Percentiles rank a stretch among this genome's conserved stretches.
Conservation (phyloP, 2,329 filamentous ascomycete genomes). For the Didymella arachidicola region DNA sequence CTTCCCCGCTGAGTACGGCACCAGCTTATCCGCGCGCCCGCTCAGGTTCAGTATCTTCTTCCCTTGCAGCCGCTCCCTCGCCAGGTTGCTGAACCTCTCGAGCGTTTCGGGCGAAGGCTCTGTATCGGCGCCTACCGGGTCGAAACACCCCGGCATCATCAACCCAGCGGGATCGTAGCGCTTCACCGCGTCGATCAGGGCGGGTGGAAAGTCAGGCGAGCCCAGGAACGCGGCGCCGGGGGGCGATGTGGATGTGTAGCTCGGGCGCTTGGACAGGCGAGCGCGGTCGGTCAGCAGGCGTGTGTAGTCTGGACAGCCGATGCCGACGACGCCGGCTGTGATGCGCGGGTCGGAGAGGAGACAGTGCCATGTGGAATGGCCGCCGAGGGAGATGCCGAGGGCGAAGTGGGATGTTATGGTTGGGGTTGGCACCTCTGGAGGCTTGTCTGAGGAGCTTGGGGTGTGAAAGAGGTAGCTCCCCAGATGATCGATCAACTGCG, state of each 20-base stretch:
- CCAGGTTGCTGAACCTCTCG: slow-evolving; percentile 34
- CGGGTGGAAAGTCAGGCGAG: slow-evolving; percentile 76
- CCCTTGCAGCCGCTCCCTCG: slow-evolving; percentile 58
- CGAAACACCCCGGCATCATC: slow-evolving; percentile 60
- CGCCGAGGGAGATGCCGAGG: slow-evolving; percentile 84
- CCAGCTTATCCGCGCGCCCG: slow-evolving; percentile 75
- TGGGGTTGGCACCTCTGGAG: slow-evolving; percentile 60
- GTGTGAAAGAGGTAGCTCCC: too few species aligned
- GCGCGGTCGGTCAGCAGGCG: slow-evolving; percentile 84
- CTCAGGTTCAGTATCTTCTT: slow-evolving; percentile 50
- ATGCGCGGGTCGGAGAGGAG: slow-evolving; percentile 81
- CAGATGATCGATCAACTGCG: slow-evolving; percentile 73
- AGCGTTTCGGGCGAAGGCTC: slow-evolving; percentile 47
- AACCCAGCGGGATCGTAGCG: slow-evolving; percentile 78
- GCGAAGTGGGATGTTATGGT: slow-evolving; percentile 70
- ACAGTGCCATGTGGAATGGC: slow-evolving; percentile 85
- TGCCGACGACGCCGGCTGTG: slow-evolving; percentile 77
- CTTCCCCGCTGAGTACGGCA: slow-evolving; percentile 69
- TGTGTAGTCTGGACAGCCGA: slow-evolving; percentile 90
- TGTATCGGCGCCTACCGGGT: slow-evolving; percentile 35
- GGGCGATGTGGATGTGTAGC: slow-evolving; percentile 64
- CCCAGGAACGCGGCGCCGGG: slow-evolving; percentile 73
- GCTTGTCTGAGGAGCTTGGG: slow-evolving; percentile 59
- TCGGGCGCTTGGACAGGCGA: slow-evolving; percentile 68
- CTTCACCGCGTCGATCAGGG: slow-evolving; percentile 69